Base-by-base conservation (phyloP, 495 filamentous ascomycete species). In the Hypoxylon intermedium region DNA sequence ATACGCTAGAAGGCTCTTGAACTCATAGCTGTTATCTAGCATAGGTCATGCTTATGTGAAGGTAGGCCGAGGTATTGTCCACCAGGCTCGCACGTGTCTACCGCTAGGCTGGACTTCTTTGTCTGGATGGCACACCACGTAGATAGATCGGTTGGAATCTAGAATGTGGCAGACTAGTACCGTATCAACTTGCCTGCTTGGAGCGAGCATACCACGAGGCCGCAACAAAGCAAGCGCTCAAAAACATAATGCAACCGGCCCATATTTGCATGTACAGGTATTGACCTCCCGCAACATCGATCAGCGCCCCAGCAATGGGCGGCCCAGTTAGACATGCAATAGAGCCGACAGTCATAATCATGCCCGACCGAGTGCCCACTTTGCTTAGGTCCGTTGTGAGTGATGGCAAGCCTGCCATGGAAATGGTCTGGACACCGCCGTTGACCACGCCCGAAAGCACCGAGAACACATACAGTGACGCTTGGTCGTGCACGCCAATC, bases 401-500 rank as follows among this genome's bases (percentile, higher is more conserved):
- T 13, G 76, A 79, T 21, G 79, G 78, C 41, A 89, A 60, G 2
- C 82, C 81, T 0, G 83, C 82, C 0, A 85, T 83, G 42, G 87
- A 84, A 43, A 93, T 73, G 3, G 82, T 78, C 72, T 92, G 80
- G 65, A 93, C 82, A 36, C 84, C 83, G 7, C 86, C 82, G 33
- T 82, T 81, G 53, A 82, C 77, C 40, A 89, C 64, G 15, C 91
- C 83, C 69, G 89, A 83, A 53, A 89, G 66, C 41, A 80, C 72
- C 3, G 87, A 79, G 72, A 90, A 84, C 24, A 78, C 79, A 69
- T 82, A 82, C 3, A 90, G 72, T 0, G 80, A 74, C 0, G 60
- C 51, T 11, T 72, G 47, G 33, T 68, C 75, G 0, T 67, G 62
- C 2, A 89, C 82, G 0, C 74, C 78, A 1, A 78, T 76, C 89